A percentile compares a stretch with the other conserved stretches of the same genome.
Conservation (phyloP, 2,329 filamentous ascomycete genomes). For the Fusarium sp. region DNA sequence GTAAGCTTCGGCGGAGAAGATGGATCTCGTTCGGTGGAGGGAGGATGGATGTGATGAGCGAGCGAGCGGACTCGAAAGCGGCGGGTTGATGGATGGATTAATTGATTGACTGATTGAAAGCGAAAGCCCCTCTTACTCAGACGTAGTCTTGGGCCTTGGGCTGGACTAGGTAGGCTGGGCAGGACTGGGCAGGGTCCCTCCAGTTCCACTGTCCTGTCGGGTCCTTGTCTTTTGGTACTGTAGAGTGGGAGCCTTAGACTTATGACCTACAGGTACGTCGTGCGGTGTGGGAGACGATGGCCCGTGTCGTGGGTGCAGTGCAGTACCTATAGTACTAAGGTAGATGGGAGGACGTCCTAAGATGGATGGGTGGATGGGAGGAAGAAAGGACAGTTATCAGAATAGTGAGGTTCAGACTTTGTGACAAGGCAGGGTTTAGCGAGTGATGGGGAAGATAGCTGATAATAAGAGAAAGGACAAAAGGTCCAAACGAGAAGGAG, state of each 20-base stretch:
- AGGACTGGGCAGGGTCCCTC: conserved; percentile 9
- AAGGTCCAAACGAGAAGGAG: neutral
- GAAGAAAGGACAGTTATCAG: neutral
- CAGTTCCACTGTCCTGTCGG: conserved; percentile 10
- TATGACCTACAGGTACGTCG: conserved; percentile 1
- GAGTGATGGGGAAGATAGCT: conserved; percentile 19
- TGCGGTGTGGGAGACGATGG: neutral
- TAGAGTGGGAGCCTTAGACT: neutral
- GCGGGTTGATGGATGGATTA: conserved; percentile 38
- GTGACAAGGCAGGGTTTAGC: conserved; percentile 30
- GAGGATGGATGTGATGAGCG: conserved; percentile 17
- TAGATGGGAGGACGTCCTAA: neutral
- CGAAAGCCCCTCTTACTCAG: conserved; percentile 34
- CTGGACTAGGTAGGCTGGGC: neutral
- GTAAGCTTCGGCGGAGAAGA: conserved; percentile 40
- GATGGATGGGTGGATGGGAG: conserved; percentile 4
- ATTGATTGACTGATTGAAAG: conserved; percentile 4
- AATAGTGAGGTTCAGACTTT: neutral
- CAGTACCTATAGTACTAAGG: neutral
- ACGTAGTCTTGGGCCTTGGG: neutral
- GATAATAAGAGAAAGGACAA: conserved; percentile 4
- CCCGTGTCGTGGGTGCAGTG: neutral
- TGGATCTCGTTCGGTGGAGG: conserved; percentile 31
- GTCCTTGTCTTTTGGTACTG: neutral
- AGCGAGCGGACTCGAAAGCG: conserved; percentile 42